Percentiles rank a stretch among this genome's conserved stretches.
Conservation (phyloP, 2,329 filamentous ascomycete species). For the Fusarium goolgardi region DNA sequence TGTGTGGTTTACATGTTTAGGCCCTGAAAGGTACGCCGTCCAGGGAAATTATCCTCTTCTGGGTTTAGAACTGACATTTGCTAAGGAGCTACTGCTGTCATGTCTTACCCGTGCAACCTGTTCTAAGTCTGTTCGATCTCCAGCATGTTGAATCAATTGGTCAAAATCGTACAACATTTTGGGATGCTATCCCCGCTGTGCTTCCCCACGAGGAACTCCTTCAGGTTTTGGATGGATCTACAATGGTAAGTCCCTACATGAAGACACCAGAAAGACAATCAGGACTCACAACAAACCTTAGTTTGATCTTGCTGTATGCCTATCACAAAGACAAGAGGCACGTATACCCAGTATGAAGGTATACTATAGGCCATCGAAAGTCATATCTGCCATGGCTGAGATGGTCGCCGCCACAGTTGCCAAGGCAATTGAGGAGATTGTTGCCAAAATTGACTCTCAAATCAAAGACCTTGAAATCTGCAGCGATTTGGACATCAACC, state of each 20-base stretch:
- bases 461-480: background rate
- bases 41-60: background rate
- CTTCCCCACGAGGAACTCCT: background rate
- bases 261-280: rapidly evolving
- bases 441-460: background rate
- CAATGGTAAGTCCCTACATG: background rate
- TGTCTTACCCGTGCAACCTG: background rate
- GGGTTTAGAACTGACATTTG: background rate
- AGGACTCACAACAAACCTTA: background rate
- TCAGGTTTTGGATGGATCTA: background rate
- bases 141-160: background rate
- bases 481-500: constrained; percentile 2
- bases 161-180: background rate
- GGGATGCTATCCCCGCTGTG: background rate
- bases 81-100: background rate
- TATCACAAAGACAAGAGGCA: background rate
- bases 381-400: background rate
- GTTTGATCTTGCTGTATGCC: background rate
- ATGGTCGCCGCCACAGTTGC: constrained; percentile 1
- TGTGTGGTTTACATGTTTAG: background rate
- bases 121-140: background rate
- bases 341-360: background rate
- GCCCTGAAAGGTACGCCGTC: background rate
- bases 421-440: background rate
- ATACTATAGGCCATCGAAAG: background rate